These are phyloP conservation scores for Aquilaria yunnanensis DNA, from an alignment of 345 rosid species.

Conservation along the genomic window DNA sequence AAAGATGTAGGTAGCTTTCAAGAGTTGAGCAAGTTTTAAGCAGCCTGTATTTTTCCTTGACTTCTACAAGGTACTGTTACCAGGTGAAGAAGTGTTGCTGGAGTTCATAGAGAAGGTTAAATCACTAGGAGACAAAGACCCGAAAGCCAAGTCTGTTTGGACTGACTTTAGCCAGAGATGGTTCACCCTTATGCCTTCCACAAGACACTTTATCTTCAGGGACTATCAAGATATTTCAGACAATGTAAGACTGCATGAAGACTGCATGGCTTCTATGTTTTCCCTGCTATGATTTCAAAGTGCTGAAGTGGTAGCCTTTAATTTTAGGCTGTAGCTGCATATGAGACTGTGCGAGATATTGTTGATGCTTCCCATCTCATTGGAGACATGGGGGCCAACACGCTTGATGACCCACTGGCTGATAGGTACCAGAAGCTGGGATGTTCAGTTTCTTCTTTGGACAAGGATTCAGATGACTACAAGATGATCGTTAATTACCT, in stretches of 20 bases:
- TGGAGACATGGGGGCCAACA: conserved; percentile 60
- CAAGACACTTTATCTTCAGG: conserved; percentile 55
- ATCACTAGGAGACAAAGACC: conserved; percentile 38
- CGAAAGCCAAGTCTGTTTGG: conserved; percentile 56
- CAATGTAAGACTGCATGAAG: conserved; percentile 31
- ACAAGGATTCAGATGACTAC: conserved; percentile 63
- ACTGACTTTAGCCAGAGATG: conserved; percentile 74
- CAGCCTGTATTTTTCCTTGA: no score
- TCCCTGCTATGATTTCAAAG: background rate
- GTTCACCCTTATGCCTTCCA: conserved; percentile 62
- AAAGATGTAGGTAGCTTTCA: conserved; percentile 39
- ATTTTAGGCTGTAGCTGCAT: conserved; percentile 54
- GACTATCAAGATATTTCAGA: conserved; percentile 70
- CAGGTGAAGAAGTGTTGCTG: conserved; percentile 60
- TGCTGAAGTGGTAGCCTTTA: background rate
- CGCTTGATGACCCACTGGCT: conserved; percentile 68
- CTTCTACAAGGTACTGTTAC: background rate
- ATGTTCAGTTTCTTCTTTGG: conserved; percentile 47
- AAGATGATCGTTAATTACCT: conserved; percentile 63
- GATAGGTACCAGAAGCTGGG: conserved; percentile 48
- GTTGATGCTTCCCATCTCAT: conserved; percentile 64
- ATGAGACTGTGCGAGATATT: conserved; percentile 61
- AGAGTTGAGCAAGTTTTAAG: no score
- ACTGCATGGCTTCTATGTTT: background rate
- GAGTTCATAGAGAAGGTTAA: conserved; percentile 49